phyloP scores from a whole-genome alignment of 108 stramenopile genomes.

The Schizochytrium sp. region DNA sequence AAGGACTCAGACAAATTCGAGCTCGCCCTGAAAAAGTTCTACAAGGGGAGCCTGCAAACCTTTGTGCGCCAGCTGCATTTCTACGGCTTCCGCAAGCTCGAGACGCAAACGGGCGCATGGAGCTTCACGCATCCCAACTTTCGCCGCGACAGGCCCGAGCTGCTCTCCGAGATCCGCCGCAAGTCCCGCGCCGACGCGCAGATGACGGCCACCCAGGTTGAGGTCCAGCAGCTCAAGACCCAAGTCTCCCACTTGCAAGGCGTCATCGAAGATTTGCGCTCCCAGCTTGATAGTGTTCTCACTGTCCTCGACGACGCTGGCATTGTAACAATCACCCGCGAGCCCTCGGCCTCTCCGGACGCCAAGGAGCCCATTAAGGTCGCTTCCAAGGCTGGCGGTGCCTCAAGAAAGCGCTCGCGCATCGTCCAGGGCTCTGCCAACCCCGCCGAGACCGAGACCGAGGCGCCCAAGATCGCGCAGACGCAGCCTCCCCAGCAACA shows the following conservation, averaged over 20 bases:
- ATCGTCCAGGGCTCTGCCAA: neutral
- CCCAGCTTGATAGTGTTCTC: conserved; percentile 14
- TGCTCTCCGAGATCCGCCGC: neutral
- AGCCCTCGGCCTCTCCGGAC: neutral
- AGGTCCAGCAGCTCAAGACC: neutral
- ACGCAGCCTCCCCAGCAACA: too few relatives aligned
- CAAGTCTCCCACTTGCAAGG: neutral
- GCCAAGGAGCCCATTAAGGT: neutral
- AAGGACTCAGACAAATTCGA: conserved; percentile 12
- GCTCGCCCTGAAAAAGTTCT: neutral
- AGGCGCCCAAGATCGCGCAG: neutral
- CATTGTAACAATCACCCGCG: neutral
- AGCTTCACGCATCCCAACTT: neutral
- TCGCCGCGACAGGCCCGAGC: conserved; percentile 8
- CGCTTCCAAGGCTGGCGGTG: neutral
- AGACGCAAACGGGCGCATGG: neutral
- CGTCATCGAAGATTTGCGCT: neutral
- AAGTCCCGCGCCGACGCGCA: conserved; percentile 10
- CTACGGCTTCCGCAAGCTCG: conserved; percentile 16
- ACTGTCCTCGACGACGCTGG: conserved; percentile 8
- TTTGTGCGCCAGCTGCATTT: conserved; percentile 7
- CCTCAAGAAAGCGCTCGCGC: neutral
- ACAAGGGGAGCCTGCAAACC: conserved; percentile 18
- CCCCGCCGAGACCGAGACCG: neutral
- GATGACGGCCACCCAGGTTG: neutral